Evolutionary conservation across 1,139 yeast genomes (phyloP).

Genomic region (Arxiozyma bovina): DNA sequence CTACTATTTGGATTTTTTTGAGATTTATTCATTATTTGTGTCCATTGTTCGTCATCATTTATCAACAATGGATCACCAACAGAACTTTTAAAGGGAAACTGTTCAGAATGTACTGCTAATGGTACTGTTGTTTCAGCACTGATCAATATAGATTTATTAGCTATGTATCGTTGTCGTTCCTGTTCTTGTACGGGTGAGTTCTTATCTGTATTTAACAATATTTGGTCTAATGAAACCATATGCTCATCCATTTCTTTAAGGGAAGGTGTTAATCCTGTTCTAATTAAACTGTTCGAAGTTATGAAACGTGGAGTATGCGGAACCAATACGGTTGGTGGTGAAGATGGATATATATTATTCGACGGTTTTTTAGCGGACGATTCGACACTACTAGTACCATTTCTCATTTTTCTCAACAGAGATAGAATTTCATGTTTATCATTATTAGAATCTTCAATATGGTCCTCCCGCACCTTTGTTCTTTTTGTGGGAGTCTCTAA

Average conservation of each 20-base stretch:
- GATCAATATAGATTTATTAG: constrained; percentile 1
- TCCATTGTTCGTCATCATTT: constrained; percentile 17
- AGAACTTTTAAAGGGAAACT: constrained; percentile 23
- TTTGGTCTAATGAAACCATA: constrained; percentile 16
- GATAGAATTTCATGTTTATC: constrained; percentile 17
- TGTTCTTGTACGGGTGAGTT: neutral
- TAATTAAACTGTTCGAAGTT: constrained; percentile 4
- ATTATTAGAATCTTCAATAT: neutral
- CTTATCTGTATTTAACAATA: constrained; percentile 14
- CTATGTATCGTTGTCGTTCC: neutral
- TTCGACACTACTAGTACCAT: constrained; percentile 3
- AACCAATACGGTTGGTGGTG: constrained; percentile 8
- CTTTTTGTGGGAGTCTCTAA: neutral
- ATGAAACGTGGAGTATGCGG: constrained; percentile 23
- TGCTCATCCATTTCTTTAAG: neutral
- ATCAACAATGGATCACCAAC: constrained; percentile 27
- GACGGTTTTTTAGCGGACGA: neutral
- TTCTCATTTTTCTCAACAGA: constrained; percentile 22
- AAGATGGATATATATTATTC: constrained; percentile 3
- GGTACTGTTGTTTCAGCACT: constrained; percentile 3
- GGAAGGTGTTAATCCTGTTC: constrained; percentile 28
- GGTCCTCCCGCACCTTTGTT: neutral
- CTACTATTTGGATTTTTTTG: neutral
- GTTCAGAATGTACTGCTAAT: constrained; percentile 8
- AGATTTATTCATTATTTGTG: constrained; percentile 11